Evolutionary conservation across 2,329 filamentous ascomycete species (phyloP).

Genomic region (Neofusicoccum cordaticola): DNA sequence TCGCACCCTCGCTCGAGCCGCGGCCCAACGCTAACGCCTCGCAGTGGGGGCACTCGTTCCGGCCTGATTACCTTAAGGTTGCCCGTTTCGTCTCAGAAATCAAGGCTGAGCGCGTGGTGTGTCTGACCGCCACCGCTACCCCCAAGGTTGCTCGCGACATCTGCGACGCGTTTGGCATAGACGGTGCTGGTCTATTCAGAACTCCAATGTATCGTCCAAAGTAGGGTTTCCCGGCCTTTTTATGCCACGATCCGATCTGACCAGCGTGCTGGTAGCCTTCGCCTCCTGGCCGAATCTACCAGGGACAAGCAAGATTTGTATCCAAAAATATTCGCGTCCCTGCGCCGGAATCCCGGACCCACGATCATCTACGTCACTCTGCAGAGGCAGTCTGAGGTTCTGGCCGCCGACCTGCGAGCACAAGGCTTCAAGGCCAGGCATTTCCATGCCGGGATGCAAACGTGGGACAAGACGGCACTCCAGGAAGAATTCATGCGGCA

Average conservation of each 20-base stretch:
- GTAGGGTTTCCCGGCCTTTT: constrained; percentile 21
- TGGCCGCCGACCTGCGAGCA: constrained; percentile 40
- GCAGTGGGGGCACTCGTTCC: constrained; percentile 49
- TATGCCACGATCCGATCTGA: constrained; percentile 24
- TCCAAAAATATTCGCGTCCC: constrained; percentile 47
- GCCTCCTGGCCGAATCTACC: constrained; percentile 51
- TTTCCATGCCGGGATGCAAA: constrained; percentile 54
- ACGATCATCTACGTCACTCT: constrained; percentile 61
- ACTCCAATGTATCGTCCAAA: constrained; percentile 61
- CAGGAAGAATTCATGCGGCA: constrained; percentile 55
- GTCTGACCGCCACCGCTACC: constrained; percentile 60
- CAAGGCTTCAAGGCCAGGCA: constrained; percentile 43
- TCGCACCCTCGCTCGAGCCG: not conserved
- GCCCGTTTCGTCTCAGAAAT: constrained; percentile 57
- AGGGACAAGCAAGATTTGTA: constrained; percentile 46
- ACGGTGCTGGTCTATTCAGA: constrained; percentile 52
- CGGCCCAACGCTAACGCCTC: constrained; percentile 16
- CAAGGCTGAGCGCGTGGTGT: constrained; percentile 57
- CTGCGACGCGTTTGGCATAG: constrained; percentile 52
- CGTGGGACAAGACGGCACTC: constrained; percentile 43
- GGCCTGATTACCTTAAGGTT: constrained; percentile 54
- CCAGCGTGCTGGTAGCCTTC: constrained; percentile 31
- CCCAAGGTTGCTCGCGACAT: constrained; percentile 56
- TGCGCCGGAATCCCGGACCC: constrained; percentile 52
- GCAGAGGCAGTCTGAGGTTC: constrained; percentile 51